Conservation (phyloP, 2,329 filamentous ascomycete genomes). For the Alternaria incomplexa region DNA sequence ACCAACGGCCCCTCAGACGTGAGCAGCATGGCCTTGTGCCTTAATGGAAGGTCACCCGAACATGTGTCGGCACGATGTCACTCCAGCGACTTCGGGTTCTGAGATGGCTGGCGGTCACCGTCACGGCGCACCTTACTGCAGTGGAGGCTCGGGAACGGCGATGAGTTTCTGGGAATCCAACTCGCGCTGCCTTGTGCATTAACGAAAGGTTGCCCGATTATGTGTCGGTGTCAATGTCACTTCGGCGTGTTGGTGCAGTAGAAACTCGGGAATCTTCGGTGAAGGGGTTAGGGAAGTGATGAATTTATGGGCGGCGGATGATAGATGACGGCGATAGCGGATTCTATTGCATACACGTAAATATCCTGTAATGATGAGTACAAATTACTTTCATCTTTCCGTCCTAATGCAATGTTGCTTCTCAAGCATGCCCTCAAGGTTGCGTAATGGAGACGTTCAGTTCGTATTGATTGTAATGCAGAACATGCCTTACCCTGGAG, state of each 20-base stretch:
- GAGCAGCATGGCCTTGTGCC: conserved; percentile 15
- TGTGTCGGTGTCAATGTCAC: conserved; percentile 15
- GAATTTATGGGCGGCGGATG: neutral
- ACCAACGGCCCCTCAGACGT: conserved; percentile 7
- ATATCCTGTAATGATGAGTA: neutral
- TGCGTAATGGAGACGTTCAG: neutral
- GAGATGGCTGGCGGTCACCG: conserved; percentile 1
- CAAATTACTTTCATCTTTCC: neutral
- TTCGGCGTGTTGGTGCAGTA: conserved; percentile 20
- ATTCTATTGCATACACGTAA: neutral
- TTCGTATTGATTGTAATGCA: neutral
- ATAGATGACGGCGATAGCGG: neutral
- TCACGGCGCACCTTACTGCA: conserved; percentile 6
- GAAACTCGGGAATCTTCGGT: conserved; percentile 18
- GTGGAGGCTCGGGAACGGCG: conserved; percentile 17
- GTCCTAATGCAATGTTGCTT: neutral
- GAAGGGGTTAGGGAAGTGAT: neutral
- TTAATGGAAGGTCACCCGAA: conserved; percentile 17
- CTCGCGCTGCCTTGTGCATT: conserved; percentile 17
- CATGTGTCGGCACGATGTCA: conserved; percentile 13
- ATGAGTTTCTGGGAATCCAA: conserved; percentile 15
- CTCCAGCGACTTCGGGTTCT: conserved; percentile 13
- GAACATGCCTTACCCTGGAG: neutral
- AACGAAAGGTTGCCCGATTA: conserved; percentile 13
- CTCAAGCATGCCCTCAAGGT: neutral